Evolutionary conservation across 2,329 filamentous ascomycete genomes (phyloP), one percentile per base, ranked within the genome.

Genomic region (Colletotrichum tofieldiae): DNA sequence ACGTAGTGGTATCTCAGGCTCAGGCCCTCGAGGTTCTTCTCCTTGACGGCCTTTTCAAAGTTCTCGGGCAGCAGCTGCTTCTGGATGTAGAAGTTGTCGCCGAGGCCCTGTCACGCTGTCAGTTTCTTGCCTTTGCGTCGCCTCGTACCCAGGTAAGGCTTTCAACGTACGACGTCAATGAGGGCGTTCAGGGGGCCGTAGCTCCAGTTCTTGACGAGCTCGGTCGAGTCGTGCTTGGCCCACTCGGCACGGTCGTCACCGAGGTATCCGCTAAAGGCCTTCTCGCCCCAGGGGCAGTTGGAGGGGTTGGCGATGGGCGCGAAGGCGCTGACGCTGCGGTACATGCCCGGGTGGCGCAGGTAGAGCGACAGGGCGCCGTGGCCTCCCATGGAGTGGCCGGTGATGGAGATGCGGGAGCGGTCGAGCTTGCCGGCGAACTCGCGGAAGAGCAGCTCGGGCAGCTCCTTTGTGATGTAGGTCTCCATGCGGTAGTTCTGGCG

Each of bases 81-180:
- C 82, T 97, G 92, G 86, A 98, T 96, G 86, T 98, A 98, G 83
- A 98, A 99, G 84, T 96, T 94, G 86, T 99, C 96, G 32, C 91
- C 94, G 5, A 95, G 98, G 52, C 96, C 96, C 92, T 94, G 56
- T 41, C 59, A 52, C 6, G 16, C 26, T 23, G 20, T 56, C 35
- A 56, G 54, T 12, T 37, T 56, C n/a, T 35, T 6, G n/a, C 20
- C 18, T 29, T 23, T 61, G 69, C 55, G 18, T 8, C 37, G 39
- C 52, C 35, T 49, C 37, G n/a, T 23, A 26, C 11, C 11, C 4
- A 32, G 20, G 16, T 6, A 11, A 29, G 16, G 37, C 5, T 3
- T 2, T 29, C 45, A 43, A 90, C 92, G 73, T 81, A 94, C 93
- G 71, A 98, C 94, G 80, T 99, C 96, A 77, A 99, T 93, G 67